Percentiles rank a stretch among this genome's conserved stretches.
Evolutionary conservation across 108 stramenopile genomes (phyloP).

Genomic region (Poteriospumella lacustris): DNA sequence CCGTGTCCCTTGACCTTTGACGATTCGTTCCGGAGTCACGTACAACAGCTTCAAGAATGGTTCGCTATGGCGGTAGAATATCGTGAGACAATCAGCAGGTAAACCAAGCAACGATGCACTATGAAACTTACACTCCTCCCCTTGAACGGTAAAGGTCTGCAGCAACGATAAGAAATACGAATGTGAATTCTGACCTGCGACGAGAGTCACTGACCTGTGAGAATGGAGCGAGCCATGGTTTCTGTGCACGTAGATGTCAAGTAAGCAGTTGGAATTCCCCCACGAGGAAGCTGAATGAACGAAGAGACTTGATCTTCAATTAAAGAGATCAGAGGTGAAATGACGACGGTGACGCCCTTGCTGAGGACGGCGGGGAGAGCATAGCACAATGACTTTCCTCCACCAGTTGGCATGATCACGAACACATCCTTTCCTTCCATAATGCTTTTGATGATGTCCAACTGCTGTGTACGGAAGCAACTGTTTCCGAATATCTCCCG

Average conservation of each 20-base stretch:
- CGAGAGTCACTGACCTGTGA: neutral
- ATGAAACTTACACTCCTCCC: neutral
- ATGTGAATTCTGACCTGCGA: neutral
- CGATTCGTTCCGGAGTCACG: conserved; percentile 81
- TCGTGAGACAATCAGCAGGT: neutral
- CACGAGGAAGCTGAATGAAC: conserved; percentile 2
- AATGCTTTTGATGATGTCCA: conserved; percentile 78
- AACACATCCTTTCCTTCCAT: conserved; percentile 85
- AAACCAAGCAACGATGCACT: neutral
- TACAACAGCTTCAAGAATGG: conserved; percentile 64
- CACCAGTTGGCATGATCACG: conserved; percentile 97
- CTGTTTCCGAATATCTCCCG: neutral
- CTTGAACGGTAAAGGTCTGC: neutral
- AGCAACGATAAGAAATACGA: neutral
- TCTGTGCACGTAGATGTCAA: neutral
- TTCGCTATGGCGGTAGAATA: too few species aligned
- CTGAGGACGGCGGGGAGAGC: conserved; percentile 60
- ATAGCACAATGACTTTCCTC: conserved; percentile 89
- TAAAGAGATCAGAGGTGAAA: conserved; percentile 24
- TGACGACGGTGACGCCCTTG: conserved; percentile 31
- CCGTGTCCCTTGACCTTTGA: conserved; percentile 41
- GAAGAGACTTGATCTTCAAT: conserved; percentile 31
- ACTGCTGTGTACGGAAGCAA: conserved; percentile 79
- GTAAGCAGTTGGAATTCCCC: conserved; percentile 28
- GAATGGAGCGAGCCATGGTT: neutral